These are phyloP conservation scores for Lecanicillium sp. DNA, from an alignment of 2,329 filamentous ascomycete species.

Conservation along the genomic window DNA sequence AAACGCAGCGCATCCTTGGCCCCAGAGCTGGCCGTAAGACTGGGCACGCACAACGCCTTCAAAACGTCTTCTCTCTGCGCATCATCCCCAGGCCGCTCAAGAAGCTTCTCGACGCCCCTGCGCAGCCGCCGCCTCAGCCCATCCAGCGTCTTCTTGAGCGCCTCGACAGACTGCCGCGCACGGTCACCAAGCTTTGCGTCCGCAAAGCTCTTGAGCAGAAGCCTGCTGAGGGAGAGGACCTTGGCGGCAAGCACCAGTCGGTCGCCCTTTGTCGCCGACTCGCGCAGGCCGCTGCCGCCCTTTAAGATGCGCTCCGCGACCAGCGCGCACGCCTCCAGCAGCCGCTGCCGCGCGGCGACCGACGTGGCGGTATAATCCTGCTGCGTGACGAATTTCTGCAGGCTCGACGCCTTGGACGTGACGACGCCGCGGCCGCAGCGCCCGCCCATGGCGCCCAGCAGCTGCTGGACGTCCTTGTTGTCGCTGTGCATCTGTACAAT, in stretches of 20 bases:
- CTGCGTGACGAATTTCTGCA: constrained; percentile 37
- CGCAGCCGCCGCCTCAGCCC: constrained; percentile 56
- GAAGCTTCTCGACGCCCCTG: constrained; percentile 59
- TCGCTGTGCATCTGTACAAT: constrained; percentile 83
- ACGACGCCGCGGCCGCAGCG: constrained; percentile 69
- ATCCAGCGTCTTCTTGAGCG: constrained; percentile 55
- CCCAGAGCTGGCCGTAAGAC: constrained; percentile 71
- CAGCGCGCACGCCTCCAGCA: constrained; percentile 45
- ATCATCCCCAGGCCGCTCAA: constrained; percentile 54
- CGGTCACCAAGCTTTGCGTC: constrained; percentile 32
- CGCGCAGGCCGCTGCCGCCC: constrained; percentile 23
- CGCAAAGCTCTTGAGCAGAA: constrained; percentile 67
- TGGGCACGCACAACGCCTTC: constrained; percentile 73
- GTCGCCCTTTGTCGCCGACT: constrained; percentile 32
- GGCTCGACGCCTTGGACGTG: constrained; percentile 54
- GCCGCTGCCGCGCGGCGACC: constrained; percentile 35
- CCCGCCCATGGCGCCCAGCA: constrained; percentile 64
- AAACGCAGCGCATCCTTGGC: constrained; percentile 71
- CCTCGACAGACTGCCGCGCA: constrained; percentile 40
- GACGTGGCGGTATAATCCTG: constrained; percentile 19
- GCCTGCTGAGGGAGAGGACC: constrained; percentile 64
- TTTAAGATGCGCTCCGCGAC: constrained; percentile 42
- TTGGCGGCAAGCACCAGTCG: constrained; percentile 56
- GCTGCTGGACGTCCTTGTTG: constrained; percentile 65
- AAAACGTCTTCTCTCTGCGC: constrained; percentile 47